These are phyloP conservation scores for Picea mariana DNA, from an alignment of 83 land plant genomes.

Conservation along the genomic window DNA sequence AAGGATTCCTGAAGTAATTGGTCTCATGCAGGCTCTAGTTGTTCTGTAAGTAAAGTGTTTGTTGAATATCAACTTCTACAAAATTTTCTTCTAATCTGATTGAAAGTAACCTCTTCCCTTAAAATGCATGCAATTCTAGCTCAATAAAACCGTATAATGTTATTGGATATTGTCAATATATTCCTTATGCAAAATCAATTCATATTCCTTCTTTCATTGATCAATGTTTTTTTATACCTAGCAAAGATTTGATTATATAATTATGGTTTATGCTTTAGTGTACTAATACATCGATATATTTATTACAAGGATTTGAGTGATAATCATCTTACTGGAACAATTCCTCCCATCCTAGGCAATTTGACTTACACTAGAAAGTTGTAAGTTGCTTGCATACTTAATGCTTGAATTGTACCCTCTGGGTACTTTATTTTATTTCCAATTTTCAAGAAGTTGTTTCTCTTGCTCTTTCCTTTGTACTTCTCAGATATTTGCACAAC, in stretches of 20 bases:
- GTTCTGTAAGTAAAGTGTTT: conserved; percentile 70
- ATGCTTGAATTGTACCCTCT: too few species aligned
- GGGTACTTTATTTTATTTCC: too few species aligned
- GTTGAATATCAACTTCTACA: not conserved
- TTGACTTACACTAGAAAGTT: conserved; percentile 85
- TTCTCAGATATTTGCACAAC: too few species aligned
- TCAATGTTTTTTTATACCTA: not conserved
- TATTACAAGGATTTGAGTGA: conserved; percentile 82
- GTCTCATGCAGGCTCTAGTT: conserved; percentile 99
- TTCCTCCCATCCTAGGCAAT: conserved; percentile 88
- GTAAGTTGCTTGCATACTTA: conserved; percentile 39
- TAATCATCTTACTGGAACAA: conserved; percentile 73
- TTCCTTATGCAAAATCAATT: not conserved
- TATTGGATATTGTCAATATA: not conserved
- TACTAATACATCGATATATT: not conserved
- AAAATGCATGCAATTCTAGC: not conserved
- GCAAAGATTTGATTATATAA: not conserved
- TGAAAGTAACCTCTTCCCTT: not conserved
- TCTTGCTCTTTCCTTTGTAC: too few species aligned
- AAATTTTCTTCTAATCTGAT: not conserved
- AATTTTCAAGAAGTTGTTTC: too few species aligned
- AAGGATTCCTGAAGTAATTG: conserved; percentile 88
- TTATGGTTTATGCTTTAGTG: not conserved
- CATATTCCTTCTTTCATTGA: not conserved
- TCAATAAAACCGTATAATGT: not conserved